These are phyloP conservation scores for Suillus placidus DNA, from an alignment of 768 basidiomycete species.

Conservation along the genomic window DNA sequence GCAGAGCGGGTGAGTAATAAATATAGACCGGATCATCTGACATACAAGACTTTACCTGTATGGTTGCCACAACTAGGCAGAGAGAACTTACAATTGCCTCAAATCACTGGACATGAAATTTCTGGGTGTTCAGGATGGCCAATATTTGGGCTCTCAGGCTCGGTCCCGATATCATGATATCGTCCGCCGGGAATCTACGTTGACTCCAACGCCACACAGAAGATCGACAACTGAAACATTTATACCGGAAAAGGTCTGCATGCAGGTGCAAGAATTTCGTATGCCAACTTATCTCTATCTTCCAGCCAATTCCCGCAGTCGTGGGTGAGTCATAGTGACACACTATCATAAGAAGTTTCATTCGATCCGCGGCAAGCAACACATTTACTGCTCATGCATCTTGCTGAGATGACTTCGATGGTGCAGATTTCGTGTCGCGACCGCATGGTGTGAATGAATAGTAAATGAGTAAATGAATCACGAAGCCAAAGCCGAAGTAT, in stretches of 20 bases:
- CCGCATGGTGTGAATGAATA: slow-evolving; percentile 1
- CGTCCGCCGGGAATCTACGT: background rate
- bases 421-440: background rate
- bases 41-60: background rate
- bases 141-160: background rate
- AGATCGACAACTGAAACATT: background rate
- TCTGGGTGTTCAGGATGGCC: background rate
- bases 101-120: background rate
- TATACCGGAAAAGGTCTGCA: background rate
- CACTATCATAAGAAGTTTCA: background rate
- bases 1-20: background rate
- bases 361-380: background rate
- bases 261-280: background rate
- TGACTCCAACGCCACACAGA: background rate
- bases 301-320: background rate
- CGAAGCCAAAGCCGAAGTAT: slow-evolving; percentile 1
- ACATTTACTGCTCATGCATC: background rate
- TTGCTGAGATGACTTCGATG: background rate
- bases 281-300: background rate
- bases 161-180: background rate
- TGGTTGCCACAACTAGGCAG: slow-evolving; percentile 1
- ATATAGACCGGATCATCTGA: background rate
- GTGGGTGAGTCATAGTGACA: background rate
- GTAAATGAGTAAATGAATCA: slow-evolving; percentile 2
- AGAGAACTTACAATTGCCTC: background rate